A percentile compares a stretch with the other conserved stretches of the same genome.
Conservation (phyloP, 2,329 filamentous ascomycete species). For the Nothophoma quercina region DNA sequence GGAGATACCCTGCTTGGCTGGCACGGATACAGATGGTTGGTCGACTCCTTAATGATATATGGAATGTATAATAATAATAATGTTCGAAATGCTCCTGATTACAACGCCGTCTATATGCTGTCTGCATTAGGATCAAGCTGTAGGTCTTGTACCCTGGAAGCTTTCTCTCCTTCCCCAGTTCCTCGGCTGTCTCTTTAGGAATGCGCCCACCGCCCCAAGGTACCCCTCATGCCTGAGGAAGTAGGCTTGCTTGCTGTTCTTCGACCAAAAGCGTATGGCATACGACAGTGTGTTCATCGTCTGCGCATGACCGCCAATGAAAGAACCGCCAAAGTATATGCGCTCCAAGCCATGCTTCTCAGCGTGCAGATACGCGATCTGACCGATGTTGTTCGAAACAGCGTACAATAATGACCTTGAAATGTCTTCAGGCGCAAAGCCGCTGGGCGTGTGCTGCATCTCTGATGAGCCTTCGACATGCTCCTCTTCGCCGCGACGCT, state of each 20-base stretch:
- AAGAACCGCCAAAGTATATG: slow-evolving; percentile 97
- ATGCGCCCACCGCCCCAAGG: slow-evolving; percentile 90
- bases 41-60: too few species aligned
- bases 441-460: slow-evolving; percentile 47
- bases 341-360: slow-evolving; percentile 90
- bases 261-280: slow-evolving; percentile 97
- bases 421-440: slow-evolving; percentile 83
- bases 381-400: slow-evolving; percentile 94
- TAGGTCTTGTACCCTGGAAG: slow-evolving; percentile 59
- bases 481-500: slow-evolving; percentile 47
- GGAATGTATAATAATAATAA: neutral
- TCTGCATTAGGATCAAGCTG: slow-evolving; percentile 6
- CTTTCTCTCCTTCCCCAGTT: slow-evolving; percentile 91
- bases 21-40: too few species aligned
- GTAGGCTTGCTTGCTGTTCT: slow-evolving; percentile 92
- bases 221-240: slow-evolving; percentile 97
- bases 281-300: slow-evolving; percentile 98
- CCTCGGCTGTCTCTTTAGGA: slow-evolving; percentile 85
- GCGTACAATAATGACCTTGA: slow-evolving; percentile 92
- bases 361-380: slow-evolving; percentile 96
- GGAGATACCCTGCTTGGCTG: too few species aligned
- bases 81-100: neutral
- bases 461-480: slow-evolving; percentile 40
- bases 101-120: slow-evolving; percentile 1
- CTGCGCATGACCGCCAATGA: slow-evolving; percentile 94